Conservation (phyloP, 2,329 filamentous ascomycete genomes). For the Ascochyta rabiei region DNA sequence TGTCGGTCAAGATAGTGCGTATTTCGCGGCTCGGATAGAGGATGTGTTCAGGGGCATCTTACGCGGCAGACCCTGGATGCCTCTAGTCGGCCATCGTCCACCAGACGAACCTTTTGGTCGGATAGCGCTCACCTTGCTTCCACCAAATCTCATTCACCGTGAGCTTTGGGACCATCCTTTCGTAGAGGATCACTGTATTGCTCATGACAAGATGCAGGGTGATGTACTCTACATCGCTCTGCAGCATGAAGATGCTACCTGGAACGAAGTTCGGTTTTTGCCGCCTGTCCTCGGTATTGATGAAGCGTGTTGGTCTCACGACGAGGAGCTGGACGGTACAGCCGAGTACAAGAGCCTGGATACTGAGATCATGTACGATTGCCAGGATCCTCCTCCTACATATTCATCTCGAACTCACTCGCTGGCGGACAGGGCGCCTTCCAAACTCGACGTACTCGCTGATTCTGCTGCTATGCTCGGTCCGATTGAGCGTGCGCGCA, state of each 20-base stretch:
- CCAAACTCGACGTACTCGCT: constrained; percentile 47
- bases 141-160: constrained; percentile 41
- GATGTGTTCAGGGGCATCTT: constrained; percentile 45
- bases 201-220: constrained; percentile 51
- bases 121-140: constrained; percentile 46
- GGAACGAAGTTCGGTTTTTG: constrained; percentile 48
- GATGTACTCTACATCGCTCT: constrained; percentile 50
- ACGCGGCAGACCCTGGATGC: constrained; percentile 49
- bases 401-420: constrained; percentile 51
- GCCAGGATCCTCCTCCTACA: constrained; percentile 50
- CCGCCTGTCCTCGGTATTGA: constrained; percentile 40
- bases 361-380: constrained; percentile 51
- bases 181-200: constrained; percentile 50
- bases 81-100: constrained; percentile 47
- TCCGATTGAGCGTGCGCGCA: constrained; percentile 40
- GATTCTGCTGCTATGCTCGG: constrained; percentile 46
- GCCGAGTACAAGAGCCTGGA: constrained; percentile 47
- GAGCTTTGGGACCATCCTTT: constrained; percentile 50
- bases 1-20: constrained; percentile 44
- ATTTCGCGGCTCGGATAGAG: constrained; percentile 46
- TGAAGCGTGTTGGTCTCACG: constrained; percentile 48
- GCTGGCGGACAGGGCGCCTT: constrained; percentile 45
- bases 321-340: constrained; percentile 48
- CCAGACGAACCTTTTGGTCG: constrained; percentile 47
- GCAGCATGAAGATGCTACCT: constrained; percentile 48